These are phyloP conservation scores for Lactarius sp. DNA, from an alignment of 768 basidiomycete species.

Conservation along the genomic window DNA sequence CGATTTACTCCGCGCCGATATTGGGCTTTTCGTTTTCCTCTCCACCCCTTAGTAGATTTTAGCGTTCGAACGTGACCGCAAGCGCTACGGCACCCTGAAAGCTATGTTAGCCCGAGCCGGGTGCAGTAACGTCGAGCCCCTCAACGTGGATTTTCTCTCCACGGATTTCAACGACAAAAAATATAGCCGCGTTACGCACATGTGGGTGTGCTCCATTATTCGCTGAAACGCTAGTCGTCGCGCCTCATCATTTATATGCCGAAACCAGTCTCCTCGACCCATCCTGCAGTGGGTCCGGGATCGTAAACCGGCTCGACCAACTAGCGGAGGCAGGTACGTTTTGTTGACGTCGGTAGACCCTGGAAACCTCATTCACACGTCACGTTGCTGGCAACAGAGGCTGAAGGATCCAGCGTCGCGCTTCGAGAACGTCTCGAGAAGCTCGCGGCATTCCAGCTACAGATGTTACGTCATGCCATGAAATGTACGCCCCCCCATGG, in stretches of 20 bases:
- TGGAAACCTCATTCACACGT: conserved; percentile 9
- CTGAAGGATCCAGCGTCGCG: conserved; percentile 48
- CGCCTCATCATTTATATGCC: conserved; percentile 2
- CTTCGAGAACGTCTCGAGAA: conserved; percentile 72
- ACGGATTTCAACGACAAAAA: conserved; percentile 61
- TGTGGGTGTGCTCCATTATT: conserved; percentile 47
- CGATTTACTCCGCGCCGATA: neutral
- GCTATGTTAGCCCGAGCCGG: conserved; percentile 81
- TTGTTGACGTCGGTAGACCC: neutral
- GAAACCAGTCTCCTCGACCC: conserved; percentile 80
- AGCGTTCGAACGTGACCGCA: conserved; percentile 86
- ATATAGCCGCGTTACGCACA: conserved; percentile 72
- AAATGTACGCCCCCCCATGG: conserved; percentile 50
- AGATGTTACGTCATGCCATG: conserved; percentile 94
- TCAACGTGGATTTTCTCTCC: conserved; percentile 80
- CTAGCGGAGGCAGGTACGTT: conserved; percentile 65
- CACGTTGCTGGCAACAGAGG: conserved; percentile 33
- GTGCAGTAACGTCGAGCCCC: conserved; percentile 72
- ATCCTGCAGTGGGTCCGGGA: conserved; percentile 93
- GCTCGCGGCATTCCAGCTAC: conserved; percentile 82
- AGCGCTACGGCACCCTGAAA: conserved; percentile 76
- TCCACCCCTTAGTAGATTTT: conserved; percentile 45
- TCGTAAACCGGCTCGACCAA: conserved; percentile 85
- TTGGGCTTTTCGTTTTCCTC: neutral
- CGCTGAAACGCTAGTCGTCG: neutral